A percentile compares a stretch with the other conserved stretches of the same genome.
Evolutionary conservation across 2,329 filamentous ascomycete species (phyloP).

Genomic region (Hymenotorrendiella dingleyae): DNA sequence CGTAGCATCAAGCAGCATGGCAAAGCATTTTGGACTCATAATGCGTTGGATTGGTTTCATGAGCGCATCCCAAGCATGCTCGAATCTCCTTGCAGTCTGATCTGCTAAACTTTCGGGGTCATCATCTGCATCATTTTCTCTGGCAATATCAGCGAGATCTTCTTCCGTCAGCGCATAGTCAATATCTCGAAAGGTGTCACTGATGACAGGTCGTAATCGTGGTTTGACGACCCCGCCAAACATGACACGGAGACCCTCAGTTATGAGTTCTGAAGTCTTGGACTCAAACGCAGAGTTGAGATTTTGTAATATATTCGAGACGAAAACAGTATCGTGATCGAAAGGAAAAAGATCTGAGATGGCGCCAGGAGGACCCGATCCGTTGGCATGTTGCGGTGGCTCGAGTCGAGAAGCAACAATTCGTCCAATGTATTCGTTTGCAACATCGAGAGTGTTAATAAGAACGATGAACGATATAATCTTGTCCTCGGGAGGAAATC

Average conservation of each 20-base stretch:
- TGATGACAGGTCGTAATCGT: slow-evolving; percentile 75
- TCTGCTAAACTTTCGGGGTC: slow-evolving; percentile 50
- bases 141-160: slow-evolving; percentile 51
- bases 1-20: slow-evolving; percentile 67
- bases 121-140: slow-evolving; percentile 41
- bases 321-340: slow-evolving; percentile 64
- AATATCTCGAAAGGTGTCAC: slow-evolving; percentile 84
- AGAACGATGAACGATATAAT: slow-evolving; percentile 86
- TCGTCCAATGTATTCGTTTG: slow-evolving; percentile 82
- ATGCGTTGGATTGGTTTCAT: slow-evolving; percentile 80
- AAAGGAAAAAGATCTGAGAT: slow-evolving; percentile 72
- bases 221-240: slow-evolving; percentile 84
- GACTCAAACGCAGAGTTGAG: slow-evolving; percentile 67
- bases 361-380: slow-evolving; percentile 26
- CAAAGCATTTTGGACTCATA: slow-evolving; percentile 71
- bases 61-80: slow-evolving; percentile 77
- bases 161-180: slow-evolving; percentile 71
- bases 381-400: slow-evolving; percentile 36
- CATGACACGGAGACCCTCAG: slow-evolving; percentile 77
- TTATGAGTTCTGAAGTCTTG: slow-evolving; percentile 76
- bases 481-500: slow-evolving; percentile 78
- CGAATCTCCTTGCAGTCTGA: slow-evolving; percentile 72
- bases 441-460: slow-evolving; percentile 91
- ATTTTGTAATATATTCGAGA: slow-evolving; percentile 59
- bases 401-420: slow-evolving; percentile 69